Evolutionary conservation across 2,329 filamentous ascomycete species (phyloP), one percentile per base, ranked within the genome.

Genomic region (Gnomoniopsis sp.): DNA sequence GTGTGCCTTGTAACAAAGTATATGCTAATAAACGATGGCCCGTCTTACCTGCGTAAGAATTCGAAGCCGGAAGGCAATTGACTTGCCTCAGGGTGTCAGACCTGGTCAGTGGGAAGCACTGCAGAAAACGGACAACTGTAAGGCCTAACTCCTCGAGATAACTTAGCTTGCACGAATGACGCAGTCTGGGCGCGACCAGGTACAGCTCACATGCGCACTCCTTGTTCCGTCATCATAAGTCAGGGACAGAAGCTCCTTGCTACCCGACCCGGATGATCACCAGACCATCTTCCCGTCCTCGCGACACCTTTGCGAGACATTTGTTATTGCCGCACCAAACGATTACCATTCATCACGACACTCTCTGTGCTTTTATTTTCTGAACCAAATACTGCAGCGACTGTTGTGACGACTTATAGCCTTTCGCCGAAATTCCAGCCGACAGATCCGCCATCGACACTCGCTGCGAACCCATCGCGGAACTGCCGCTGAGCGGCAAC

Each of bases 401-500:
- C 21, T 12, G 15, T 47, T 15, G 19, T 23, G 21, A 23, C 19
- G 4, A 23, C 21, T 47, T 47, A 23, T 23, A 19, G 6, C 21
- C 8, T 14, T 21, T 11, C 1, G 6, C 44, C 47, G 36, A 22
- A 46, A 26, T 46, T 55, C 30, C 58, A 30, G 44, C 49, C n/a
- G 36, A 49, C 47, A 21, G 36, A n/a, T 33, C 23, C 11, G 11
- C 12, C 11, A 46, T 19, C 19, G 30, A 12, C 44, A 46, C 30
- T 26, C 47, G 23, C 33, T 49, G 8, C 47, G 23, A 33, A 30
- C 36, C 23, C 34, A 48, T 12, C 12, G 3, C 22, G 21, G 47
- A 8, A 43, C 36, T 51, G 61, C 58, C 61, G 61, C 61, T 49
- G 58, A 61, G 60, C 59, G 44, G 59, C 58, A 55, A 49, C 23